A percentile compares a stretch with the other conserved stretches of the same genome.
Evolutionary conservation across 768 basidiomycete species (phyloP).

Genomic region (Mycena venus): DNA sequence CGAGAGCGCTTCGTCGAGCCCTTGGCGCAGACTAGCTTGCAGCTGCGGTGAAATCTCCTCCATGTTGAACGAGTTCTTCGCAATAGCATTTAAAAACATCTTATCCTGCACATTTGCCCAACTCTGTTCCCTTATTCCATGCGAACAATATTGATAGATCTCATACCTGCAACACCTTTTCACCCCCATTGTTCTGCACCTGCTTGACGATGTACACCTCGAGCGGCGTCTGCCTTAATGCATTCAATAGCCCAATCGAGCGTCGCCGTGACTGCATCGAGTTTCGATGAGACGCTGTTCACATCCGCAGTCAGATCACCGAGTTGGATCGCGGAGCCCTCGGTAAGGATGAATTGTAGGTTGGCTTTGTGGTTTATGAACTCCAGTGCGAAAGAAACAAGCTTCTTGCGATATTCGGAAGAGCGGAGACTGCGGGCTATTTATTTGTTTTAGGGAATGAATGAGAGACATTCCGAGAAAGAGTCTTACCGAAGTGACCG

Average conservation of each 20-base stretch:
- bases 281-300: constrained; percentile 12
- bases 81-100: constrained; percentile 20
- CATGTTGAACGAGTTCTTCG: constrained; percentile 5
- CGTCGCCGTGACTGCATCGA: constrained; percentile 16
- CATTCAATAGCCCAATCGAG: constrained; percentile 5
- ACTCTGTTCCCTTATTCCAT: no score
- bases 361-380: constrained; percentile 34
- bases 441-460: background rate
- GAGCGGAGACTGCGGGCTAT: constrained; percentile 32
- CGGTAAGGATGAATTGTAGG: constrained; percentile 33
- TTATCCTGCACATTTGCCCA: no score
- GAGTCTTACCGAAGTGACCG: constrained; percentile 26
- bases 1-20: constrained; percentile 29
- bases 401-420: constrained; percentile 34
- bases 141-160: no score
- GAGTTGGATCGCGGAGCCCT: constrained; percentile 29
- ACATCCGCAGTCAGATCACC: constrained; percentile 16
- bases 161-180: constrained; percentile 20
- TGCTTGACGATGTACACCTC: constrained; percentile 19
- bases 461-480: no score
- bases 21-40: constrained; percentile 15
- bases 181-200: constrained; percentile 16
- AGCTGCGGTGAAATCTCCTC: constrained; percentile 14
- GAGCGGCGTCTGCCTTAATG: constrained; percentile 18
- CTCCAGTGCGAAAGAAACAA: constrained; percentile 23